These are phyloP conservation scores for Tetrapisispora arboricola DNA, from an alignment of 805 yeast species.

Conservation along the genomic window DNA sequence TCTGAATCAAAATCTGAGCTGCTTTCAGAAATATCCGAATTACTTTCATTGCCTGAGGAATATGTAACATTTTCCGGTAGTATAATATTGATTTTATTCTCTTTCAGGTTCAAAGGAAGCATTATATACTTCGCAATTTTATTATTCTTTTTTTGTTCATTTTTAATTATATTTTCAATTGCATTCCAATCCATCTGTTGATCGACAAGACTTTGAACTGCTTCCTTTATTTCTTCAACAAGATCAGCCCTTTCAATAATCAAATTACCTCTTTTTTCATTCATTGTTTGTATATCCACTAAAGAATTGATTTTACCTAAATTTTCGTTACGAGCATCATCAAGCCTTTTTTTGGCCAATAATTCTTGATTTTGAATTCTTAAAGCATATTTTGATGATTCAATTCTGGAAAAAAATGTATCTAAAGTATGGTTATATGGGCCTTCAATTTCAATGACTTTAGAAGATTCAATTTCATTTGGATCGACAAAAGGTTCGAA, in stretches of 20 bases:
- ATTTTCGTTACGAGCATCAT: slow-evolving; percentile 67
- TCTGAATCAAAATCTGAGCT: slow-evolving; percentile 30
- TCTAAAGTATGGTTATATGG: slow-evolving; percentile 72
- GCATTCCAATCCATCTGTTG: slow-evolving; percentile 93
- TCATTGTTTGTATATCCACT: slow-evolving; percentile 48
- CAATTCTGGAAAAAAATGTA: slow-evolving; percentile 72
- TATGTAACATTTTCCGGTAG: slow-evolving; percentile 35
- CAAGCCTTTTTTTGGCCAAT: slow-evolving; percentile 64
- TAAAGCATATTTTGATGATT: slow-evolving; percentile 66
- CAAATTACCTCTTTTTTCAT: slow-evolving; percentile 60
- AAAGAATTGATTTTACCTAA: slow-evolving; percentile 58
- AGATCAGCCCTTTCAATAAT: slow-evolving; percentile 58
- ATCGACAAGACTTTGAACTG: slow-evolving; percentile 56
- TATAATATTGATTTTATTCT: slow-evolving; percentile 51
- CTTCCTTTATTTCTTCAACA: slow-evolving; percentile 60
- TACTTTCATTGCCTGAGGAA: slow-evolving; percentile 35
- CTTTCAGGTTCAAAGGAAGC: slow-evolving; percentile 58
- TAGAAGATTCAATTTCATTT: slow-evolving; percentile 22
- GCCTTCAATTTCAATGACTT: slow-evolving; percentile 42
- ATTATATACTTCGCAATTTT: slow-evolving; percentile 51
- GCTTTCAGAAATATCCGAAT: too few relatives aligned
- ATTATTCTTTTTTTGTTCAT: slow-evolving; percentile 61
- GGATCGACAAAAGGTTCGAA: slow-evolving; percentile 42
- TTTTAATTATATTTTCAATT: slow-evolving; percentile 61
- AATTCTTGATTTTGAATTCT: slow-evolving; percentile 66